Evolutionary conservation across 1,284 basidiomycete species (phyloP), one percentile per base, ranked within the genome.

Genomic region (Papiliotrema laurentii): DNA sequence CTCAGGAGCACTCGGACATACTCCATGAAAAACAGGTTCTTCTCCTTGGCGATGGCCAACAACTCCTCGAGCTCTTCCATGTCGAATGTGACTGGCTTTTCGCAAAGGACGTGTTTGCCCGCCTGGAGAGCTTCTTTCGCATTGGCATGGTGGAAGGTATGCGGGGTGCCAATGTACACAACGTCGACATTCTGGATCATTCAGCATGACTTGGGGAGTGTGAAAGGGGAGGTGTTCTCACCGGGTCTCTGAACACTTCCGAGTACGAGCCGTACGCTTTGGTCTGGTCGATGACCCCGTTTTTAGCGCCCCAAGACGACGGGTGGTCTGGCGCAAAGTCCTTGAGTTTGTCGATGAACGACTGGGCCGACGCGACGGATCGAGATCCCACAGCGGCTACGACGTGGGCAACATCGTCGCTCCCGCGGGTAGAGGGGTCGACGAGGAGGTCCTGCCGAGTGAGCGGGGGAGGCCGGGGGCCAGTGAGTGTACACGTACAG

Each of bases 11-110:
- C 83, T 22, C 21, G 86, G 69, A 89, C 78, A 2, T 84, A 89
- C 73, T 91, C 89, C 89, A 92, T 91, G 60, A 92, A 81, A 77
- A 92, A 92, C 2, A 89, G 78, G 13, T 82, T 80, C 59, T 85
- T 77, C 68, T 86, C 80, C 66, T 83, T 84, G 0, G 91, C 89
- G 21, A 89, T 79, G 7, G 75, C 71, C 21, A 89, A 72, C 27
- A 94, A 78, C 43, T 83, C 81, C 37, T 81, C 66, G 11, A 77
- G 61, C 59, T 80, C 78, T 14, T 60, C 61, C 2, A 73, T 56
- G 49, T 78, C 77, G 48, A 79, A 67, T 1, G 77, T 78, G 60
- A 77, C 75, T 16, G 75, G 75, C 59, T 91, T 91, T 74, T 93
- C 89, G 72, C 87, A 87, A 18, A 91, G 81, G 19, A 94, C 85